Evolutionary conservation across 2,329 filamentous ascomycete species (phyloP).

Genomic region (Penicillium sp.): DNA sequence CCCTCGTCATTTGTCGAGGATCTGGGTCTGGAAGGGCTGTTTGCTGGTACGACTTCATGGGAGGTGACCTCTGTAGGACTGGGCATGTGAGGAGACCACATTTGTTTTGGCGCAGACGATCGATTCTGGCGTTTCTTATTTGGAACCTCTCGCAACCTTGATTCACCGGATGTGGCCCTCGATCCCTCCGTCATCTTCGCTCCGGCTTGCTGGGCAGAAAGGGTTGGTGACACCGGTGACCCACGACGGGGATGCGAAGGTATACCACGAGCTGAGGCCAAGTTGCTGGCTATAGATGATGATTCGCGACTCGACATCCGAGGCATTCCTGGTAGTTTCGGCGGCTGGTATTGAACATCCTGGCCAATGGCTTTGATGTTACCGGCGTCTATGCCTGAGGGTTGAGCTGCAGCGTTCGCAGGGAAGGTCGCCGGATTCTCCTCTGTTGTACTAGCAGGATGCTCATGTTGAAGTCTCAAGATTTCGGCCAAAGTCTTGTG

Average conservation of each 20-base stretch:
- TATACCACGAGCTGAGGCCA: slow-evolving; percentile 83
- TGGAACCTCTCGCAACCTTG: slow-evolving; percentile 24
- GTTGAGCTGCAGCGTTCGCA: slow-evolving; percentile 15
- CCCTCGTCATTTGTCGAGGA: slow-evolving; percentile 61
- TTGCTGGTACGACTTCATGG: slow-evolving; percentile 31
- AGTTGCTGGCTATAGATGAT: slow-evolving; percentile 82
- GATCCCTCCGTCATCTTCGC: slow-evolving; percentile 64
- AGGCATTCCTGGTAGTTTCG: slow-evolving; percentile 37
- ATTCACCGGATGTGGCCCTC: slow-evolving; percentile 32
- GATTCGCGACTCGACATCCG: slow-evolving; percentile 63
- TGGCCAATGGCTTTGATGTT: slow-evolving; percentile 24
- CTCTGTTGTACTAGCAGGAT: slow-evolving; percentile 36
- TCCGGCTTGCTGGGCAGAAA: slow-evolving; percentile 71
- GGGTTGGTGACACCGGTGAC: slow-evolving; percentile 67
- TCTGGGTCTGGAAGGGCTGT: slow-evolving; percentile 19
- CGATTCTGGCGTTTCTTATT: slow-evolving; percentile 27
- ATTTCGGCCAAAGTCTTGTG: slow-evolving; percentile 80
- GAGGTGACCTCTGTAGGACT: slow-evolving; percentile 36
- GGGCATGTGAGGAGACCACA: slow-evolving; percentile 35
- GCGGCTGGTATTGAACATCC: slow-evolving; percentile 39
- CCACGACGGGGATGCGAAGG: slow-evolving; percentile 54
- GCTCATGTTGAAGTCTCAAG: slow-evolving; percentile 66
- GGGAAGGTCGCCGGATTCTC: slow-evolving; percentile 14
- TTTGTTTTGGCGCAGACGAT: slow-evolving; percentile 27
- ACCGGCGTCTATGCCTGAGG: slow-evolving; percentile 16